These are phyloP conservation scores for Stylonectria norvegica DNA, from an alignment of 2,329 filamentous ascomycete species.

Conservation along the genomic window DNA sequence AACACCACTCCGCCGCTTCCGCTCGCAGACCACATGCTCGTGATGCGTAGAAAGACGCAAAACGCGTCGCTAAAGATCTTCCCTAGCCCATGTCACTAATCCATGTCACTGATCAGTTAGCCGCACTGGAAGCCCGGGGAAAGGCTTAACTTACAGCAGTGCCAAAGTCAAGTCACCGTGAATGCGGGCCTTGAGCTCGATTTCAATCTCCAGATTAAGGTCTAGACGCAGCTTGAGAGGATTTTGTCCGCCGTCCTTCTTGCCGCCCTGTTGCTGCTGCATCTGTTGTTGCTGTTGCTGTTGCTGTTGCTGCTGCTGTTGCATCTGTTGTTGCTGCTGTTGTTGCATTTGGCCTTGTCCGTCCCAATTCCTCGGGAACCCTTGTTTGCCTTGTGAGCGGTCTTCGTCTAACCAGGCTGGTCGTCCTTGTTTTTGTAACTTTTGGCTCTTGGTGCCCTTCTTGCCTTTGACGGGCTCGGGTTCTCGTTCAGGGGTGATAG, in stretches of 20 bases:
- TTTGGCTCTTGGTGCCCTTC: constrained; percentile 10
- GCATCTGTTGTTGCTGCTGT: constrained; percentile 14
- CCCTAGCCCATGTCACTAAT: constrained; percentile 17
- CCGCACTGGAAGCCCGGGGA: constrained; percentile 5
- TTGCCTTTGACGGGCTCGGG: constrained; percentile 6
- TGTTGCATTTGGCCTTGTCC: constrained; percentile 18
- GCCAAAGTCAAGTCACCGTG: constrained; percentile 79
- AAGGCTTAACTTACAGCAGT: constrained; percentile 50
- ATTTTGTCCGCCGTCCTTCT: constrained; percentile 17
- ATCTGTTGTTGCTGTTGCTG: constrained; percentile 12
- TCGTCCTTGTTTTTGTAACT: constrained; percentile 12
- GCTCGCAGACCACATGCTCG: no score
- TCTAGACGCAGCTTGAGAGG: constrained; percentile 67
- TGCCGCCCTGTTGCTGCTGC: constrained; percentile 11
- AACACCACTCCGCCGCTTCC: no score
- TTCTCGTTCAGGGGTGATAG: constrained; percentile 16
- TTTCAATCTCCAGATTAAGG: constrained; percentile 78
- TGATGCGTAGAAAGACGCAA: no score
- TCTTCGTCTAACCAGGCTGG: constrained; percentile 25
- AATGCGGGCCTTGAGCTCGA: constrained; percentile 81
- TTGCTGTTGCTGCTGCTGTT: constrained; percentile 18
- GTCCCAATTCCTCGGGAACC: no score
- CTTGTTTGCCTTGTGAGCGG: constrained; percentile 15
- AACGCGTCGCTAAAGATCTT: no score
- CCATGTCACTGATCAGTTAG: constrained; percentile 28